phyloP scores from a whole-genome alignment of 176 grass and related monocot species.

The Hyparrhenia diplandra region DNA sequence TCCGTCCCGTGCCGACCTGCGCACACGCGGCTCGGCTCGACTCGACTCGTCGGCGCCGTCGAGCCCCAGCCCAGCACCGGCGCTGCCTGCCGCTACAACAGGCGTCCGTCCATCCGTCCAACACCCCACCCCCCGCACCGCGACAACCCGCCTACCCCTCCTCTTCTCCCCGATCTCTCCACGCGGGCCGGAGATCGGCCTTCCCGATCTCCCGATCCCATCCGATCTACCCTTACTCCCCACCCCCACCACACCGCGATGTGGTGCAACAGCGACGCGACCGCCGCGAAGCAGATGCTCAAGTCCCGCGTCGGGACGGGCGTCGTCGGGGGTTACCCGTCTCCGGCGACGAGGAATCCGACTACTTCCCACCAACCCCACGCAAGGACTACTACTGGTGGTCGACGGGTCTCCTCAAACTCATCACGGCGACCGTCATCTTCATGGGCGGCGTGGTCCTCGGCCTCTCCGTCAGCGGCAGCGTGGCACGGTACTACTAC shows the following conservation, averaged over 20 bases:
- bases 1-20: neutral
- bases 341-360: slow-evolving; percentile 9
- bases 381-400: slow-evolving; percentile 36
- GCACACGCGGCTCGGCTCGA: neutral
- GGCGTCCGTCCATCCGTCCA: neutral
- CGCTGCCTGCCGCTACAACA: neutral
- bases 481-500: slow-evolving; percentile 69
- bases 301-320: neutral
- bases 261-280: neutral
- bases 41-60: neutral
- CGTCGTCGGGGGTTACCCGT: neutral
- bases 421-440: slow-evolving; percentile 46
- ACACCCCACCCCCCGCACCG: no score
- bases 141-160: neutral
- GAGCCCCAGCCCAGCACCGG: neutral
- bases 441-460: slow-evolving; percentile 84
- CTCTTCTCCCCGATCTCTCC: neutral
- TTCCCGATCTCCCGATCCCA: neutral
- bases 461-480: slow-evolving; percentile 51
- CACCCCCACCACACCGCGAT: no score
- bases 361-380: slow-evolving; percentile 41
- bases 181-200: neutral
- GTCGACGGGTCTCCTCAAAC: slow-evolving; percentile 31
- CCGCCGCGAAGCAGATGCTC: slow-evolving; percentile 11
- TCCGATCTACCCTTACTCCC: slow-evolving; percentile 6